Conservation (phyloP, 768 basidiomycete species). For the Russula brevipes region DNA sequence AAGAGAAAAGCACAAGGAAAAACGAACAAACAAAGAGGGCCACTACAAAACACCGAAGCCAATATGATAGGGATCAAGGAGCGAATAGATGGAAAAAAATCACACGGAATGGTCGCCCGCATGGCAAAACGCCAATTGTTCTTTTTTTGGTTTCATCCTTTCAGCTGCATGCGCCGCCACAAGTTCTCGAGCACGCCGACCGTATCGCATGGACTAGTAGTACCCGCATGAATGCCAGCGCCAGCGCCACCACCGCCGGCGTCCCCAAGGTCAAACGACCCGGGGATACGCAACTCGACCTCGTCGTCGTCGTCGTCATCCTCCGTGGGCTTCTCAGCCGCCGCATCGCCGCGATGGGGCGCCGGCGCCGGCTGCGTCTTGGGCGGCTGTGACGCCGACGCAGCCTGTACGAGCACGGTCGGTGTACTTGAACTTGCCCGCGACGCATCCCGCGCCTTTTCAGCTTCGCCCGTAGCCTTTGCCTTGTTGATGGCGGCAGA, state of each 20-base stretch:
- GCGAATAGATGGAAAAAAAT: too few relatives aligned
- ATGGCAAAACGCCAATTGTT: too few relatives aligned
- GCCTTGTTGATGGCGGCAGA: background rate
- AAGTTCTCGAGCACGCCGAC: slow-evolving; percentile 5
- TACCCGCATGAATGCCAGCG: background rate
- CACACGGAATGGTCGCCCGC: too few relatives aligned
- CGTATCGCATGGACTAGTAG: background rate
- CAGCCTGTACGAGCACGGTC: too few relatives aligned
- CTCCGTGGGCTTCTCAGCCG: background rate
- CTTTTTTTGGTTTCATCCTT: background rate
- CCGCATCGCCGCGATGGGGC: background rate
- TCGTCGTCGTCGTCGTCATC: background rate
- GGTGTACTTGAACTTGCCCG: background rate
- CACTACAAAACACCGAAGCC: too few relatives aligned
- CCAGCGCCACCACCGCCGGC: background rate
- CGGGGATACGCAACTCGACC: slow-evolving; percentile 12
- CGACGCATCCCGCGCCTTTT: background rate
- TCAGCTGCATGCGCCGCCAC: slow-evolving; percentile 18
- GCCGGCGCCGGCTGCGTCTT: background rate
- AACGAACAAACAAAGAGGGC: too few relatives aligned
- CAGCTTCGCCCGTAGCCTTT: background rate
- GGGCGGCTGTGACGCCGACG: background rate
- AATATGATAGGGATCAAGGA: too few relatives aligned
- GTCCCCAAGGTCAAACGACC: slow-evolving; percentile 13
- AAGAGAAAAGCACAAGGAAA: too few relatives aligned